Conservation (phyloP, 1,284 basidiomycete genomes). For the Gomphus bonarii region DNA sequence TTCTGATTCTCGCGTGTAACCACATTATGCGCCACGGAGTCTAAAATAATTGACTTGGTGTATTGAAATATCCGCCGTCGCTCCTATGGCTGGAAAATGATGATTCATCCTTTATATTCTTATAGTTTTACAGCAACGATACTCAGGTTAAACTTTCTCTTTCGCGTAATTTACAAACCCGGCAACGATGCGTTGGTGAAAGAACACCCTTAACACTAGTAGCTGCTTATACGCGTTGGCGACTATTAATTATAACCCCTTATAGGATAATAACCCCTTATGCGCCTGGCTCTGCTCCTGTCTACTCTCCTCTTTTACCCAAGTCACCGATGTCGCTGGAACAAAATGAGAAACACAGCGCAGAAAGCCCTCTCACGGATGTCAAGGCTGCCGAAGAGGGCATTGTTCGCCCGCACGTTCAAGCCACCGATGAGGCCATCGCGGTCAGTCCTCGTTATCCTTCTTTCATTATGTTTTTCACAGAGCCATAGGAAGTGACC, state of each 20-base stretch:
- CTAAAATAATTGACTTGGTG: too few relatives aligned
- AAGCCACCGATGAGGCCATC: slow-evolving; percentile 6
- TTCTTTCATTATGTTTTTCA: background rate
- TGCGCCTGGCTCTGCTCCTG: background rate
- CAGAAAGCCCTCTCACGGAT: background rate
- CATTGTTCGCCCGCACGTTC: background rate
- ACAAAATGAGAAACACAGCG: background rate
- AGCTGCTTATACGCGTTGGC: background rate
- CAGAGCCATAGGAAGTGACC: background rate
- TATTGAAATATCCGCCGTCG: too few relatives aligned
- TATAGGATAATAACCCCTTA: background rate
- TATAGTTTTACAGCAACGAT: too few relatives aligned
- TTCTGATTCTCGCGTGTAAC: too few relatives aligned
- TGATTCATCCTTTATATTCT: too few relatives aligned
- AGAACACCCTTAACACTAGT: background rate
- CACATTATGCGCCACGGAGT: too few relatives aligned
- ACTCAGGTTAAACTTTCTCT: too few relatives aligned
- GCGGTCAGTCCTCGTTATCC: background rate
- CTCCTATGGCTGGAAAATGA: too few relatives aligned
- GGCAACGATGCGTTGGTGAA: background rate
- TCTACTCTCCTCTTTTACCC: background rate
- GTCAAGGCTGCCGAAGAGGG: slow-evolving; percentile 2
- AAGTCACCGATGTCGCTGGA: background rate
- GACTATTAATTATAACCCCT: background rate
- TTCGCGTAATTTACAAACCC: too few relatives aligned